Percentiles rank a stretch among this genome's conserved stretches.
These are phyloP conservation scores for Lachnellula cervina DNA, from an alignment of 2,329 filamentous ascomycete genomes.

Conservation along the genomic window DNA sequence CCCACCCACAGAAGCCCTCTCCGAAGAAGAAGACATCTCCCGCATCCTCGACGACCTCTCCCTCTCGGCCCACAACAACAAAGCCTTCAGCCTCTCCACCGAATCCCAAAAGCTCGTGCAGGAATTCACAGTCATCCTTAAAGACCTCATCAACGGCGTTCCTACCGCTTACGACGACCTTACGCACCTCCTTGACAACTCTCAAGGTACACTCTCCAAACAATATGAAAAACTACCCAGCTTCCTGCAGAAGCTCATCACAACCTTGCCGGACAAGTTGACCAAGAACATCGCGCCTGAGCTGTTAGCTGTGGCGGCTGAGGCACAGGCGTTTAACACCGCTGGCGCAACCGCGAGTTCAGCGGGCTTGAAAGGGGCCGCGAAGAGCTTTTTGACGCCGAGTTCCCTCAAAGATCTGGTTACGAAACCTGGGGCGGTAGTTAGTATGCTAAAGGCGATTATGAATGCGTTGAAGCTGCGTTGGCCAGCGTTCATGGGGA, in stretches of 20 bases:
- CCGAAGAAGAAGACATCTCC: conserved; percentile 67
- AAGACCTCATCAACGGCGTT: conserved; percentile 86
- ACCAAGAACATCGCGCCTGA: conserved; percentile 74
- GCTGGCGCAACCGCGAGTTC: conserved; percentile 12
- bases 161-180: conserved; percentile 92
- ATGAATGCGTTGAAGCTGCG: conserved; percentile 80
- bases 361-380: conserved; percentile 46
- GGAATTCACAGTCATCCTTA: conserved; percentile 84
- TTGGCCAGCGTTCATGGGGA: conserved; percentile 87
- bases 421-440: conserved; percentile 81
- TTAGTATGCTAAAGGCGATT: conserved; percentile 81
- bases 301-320: conserved; percentile 71
- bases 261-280: conserved; percentile 76
- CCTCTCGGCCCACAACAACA: conserved; percentile 77
- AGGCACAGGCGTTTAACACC: conserved; percentile 49
- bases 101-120: conserved; percentile 78
- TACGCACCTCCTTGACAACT: conserved; percentile 55
- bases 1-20: conserved; percentile 36
- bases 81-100: conserved; percentile 75
- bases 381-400: conserved; percentile 63
- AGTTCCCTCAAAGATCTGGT: conserved; percentile 73
- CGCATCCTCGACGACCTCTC: conserved; percentile 80
- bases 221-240: conserved; percentile 65
- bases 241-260: conserved; percentile 81
- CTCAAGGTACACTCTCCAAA: conserved; percentile 54